These are phyloP conservation scores for Penicillium dipodomyicola DNA, from an alignment of 495 filamentous ascomycete species.

Conservation along the genomic window DNA sequence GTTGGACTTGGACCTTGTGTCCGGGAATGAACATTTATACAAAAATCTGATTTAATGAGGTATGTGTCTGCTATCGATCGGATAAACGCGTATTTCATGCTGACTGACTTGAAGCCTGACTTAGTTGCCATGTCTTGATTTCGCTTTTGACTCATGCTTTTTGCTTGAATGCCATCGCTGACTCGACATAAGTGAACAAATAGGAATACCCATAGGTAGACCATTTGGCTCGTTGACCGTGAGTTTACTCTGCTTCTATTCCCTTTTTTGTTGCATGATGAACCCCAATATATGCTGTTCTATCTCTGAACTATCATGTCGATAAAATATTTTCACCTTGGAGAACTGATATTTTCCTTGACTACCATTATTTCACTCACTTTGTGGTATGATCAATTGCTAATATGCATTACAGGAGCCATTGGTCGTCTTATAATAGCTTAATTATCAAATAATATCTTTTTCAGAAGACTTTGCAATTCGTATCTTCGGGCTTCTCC, in stretches of 20 bases:
- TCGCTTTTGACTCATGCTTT: slow-evolving; percentile 28
- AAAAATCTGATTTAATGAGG: slow-evolving; percentile 99
- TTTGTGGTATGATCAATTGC: slow-evolving; percentile 17
- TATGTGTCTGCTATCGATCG: slow-evolving; percentile 40
- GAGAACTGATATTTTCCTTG: slow-evolving; percentile 72
- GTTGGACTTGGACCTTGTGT: slow-evolving; percentile 72
- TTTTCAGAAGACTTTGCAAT: neutral
- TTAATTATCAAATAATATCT: slow-evolving; percentile 10
- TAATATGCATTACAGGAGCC: slow-evolving; percentile 22
- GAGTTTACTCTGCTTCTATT: slow-evolving; percentile 23
- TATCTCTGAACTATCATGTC: slow-evolving; percentile 74
- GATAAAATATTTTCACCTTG: slow-evolving; percentile 82
- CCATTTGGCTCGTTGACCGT: slow-evolving; percentile 17
- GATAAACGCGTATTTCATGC: slow-evolving; percentile 22
- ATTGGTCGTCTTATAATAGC: neutral
- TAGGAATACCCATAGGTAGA: slow-evolving; percentile 23
- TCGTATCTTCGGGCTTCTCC: neutral
- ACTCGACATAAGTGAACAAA: slow-evolving; percentile 26
- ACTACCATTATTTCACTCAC: slow-evolving; percentile 23
- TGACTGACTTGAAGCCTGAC: slow-evolving; percentile 49
- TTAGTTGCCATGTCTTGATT: slow-evolving; percentile 42
- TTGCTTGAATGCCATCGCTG: slow-evolving; percentile 32
- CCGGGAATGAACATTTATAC: slow-evolving; percentile 76
- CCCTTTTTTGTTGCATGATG: slow-evolving; percentile 52
- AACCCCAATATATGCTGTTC: slow-evolving; percentile 69